phyloP scores from a whole-genome alignment of 2,329 filamentous ascomycete species.

The Reticulascus tulasneorum region DNA sequence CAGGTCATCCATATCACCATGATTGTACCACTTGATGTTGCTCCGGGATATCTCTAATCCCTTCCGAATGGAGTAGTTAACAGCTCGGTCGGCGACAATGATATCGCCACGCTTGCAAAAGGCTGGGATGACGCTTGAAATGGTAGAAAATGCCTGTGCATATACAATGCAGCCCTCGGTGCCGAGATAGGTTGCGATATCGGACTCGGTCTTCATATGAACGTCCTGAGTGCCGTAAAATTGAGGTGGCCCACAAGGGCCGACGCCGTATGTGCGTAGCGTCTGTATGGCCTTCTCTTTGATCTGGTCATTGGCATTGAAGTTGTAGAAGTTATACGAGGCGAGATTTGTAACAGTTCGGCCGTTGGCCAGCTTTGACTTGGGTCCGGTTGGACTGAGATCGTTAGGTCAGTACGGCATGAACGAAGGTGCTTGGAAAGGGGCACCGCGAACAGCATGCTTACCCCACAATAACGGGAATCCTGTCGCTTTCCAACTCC shows the following conservation, averaged over 20 bases:
- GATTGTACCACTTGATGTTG: conserved; percentile 89
- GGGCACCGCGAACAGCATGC: conserved; percentile 13
- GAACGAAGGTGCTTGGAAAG: neutral
- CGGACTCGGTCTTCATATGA: conserved; percentile 92
- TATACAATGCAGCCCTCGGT: conserved; percentile 91
- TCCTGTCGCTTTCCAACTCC: conserved; percentile 75
- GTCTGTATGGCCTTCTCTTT: conserved; percentile 95
- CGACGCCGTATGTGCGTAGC: conserved; percentile 91
- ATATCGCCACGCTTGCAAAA: conserved; percentile 97
- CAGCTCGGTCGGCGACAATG: conserved; percentile 89
- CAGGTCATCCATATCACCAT: conserved; percentile 93
- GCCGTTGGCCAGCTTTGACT: conserved; percentile 82
- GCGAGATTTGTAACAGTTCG: conserved; percentile 90
- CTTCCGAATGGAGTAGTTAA: conserved; percentile 92
- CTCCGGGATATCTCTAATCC: conserved; percentile 90
- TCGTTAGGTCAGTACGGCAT: neutral
- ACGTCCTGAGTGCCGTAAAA: conserved; percentile 99
- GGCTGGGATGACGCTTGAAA: conserved; percentile 92
- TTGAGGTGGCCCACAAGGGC: conserved; percentile 91
- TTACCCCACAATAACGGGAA: conserved; percentile 85
- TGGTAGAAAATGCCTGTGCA: conserved; percentile 92
- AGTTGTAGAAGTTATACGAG: conserved; percentile 97
- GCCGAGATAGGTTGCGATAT: conserved; percentile 86
- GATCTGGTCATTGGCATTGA: conserved; percentile 85
- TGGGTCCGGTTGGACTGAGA: conserved; percentile 77